Percentiles rank a stretch among this genome's conserved stretches.
phyloP scores from a whole-genome alignment of 805 yeast species.

The Naumovozyma castellii region DNA sequence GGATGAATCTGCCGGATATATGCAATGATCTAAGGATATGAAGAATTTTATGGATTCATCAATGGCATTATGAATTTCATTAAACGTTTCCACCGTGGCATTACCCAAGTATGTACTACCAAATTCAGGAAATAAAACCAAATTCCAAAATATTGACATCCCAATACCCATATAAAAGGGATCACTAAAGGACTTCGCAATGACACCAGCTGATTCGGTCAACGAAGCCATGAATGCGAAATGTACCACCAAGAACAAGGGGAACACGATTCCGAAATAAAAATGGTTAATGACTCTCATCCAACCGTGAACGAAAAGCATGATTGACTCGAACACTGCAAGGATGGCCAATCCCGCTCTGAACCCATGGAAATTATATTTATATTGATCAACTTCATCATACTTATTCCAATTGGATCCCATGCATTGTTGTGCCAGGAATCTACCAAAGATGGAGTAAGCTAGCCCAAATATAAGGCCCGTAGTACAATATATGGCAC shows the following conservation, averaged over 20 bases:
- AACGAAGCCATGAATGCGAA: constrained; percentile 37
- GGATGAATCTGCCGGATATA: constrained; percentile 10
- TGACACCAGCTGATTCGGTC: constrained; percentile 21
- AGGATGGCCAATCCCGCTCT: constrained; percentile 36
- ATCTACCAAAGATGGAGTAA: constrained; percentile 35
- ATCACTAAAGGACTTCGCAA: constrained; percentile 32
- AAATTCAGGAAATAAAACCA: constrained; percentile 41
- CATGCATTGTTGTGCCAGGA: constrained; percentile 33
- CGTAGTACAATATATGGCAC: constrained; percentile 32
- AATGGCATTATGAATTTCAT: constrained; percentile 33
- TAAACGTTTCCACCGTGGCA: constrained; percentile 32
- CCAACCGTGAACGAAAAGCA: constrained; percentile 43
- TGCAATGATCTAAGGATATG: constrained; percentile 17
- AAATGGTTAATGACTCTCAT: constrained; percentile 39
- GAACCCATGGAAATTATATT: constrained; percentile 25
- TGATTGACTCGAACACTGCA: constrained; percentile 37
- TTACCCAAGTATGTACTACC: constrained; percentile 42
- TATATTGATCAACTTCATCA: constrained; percentile 27
- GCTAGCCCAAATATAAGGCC: constrained; percentile 38
- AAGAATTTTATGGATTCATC: constrained; percentile 35
- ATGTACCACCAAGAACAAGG: constrained; percentile 42
- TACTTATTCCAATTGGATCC: constrained; percentile 21
- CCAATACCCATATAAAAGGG: constrained; percentile 42
- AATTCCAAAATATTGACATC: constrained; percentile 35
- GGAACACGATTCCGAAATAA: constrained; percentile 39